Evolutionary conservation across 495 filamentous ascomycete genomes (phyloP), one percentile per base, ranked within the genome.

Genomic region (Aspergillus panamensis): DNA sequence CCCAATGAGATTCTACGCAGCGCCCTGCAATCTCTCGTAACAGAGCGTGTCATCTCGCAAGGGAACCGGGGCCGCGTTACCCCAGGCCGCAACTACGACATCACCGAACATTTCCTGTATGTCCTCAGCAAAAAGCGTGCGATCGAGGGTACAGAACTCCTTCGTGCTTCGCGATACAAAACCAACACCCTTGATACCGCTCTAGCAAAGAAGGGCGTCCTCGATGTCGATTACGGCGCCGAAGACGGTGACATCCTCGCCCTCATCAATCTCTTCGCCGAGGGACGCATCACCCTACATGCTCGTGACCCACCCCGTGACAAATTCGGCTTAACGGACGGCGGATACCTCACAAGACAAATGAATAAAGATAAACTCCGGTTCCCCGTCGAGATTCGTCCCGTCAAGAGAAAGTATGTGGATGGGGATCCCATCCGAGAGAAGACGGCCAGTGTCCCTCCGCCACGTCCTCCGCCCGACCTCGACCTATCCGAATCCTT

Each of bases 161-260:
- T 67, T 17, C 74, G 83, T 37, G 86, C 87, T 0, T 72, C 74
- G 1, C 60, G 69, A 13, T 87, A 82, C 77, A 90, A 90, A 62
- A 63, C 64, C 2, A 69, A 72, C 0, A 62, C 67, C 14, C 75
- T 90, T 2, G 87, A 90, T 60, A 65, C 68, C 3, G 69, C 71
- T 8, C 82, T 89, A 60, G 72, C 70, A 19, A 56, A 62, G 2
- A 68, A 72, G 6, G 68, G 67, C 1, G 25, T 53, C 1, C 57
- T 58, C 35, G 66, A 73, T 10, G 42, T 77, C 8, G 53, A 61
- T 16, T 75, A 77, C 51, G 55, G 64, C 35, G 74, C 71, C 21
- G 68, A 73, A 37, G 86, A 94, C 62, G 88, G 88, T 17, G 80
- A 85, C 33, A 82, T 88, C 39, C 78, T 95, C 63, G 87, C 82